These are phyloP conservation scores for Tuber borchii DNA, from an alignment of 495 filamentous ascomycete genomes.

Conservation along the genomic window DNA sequence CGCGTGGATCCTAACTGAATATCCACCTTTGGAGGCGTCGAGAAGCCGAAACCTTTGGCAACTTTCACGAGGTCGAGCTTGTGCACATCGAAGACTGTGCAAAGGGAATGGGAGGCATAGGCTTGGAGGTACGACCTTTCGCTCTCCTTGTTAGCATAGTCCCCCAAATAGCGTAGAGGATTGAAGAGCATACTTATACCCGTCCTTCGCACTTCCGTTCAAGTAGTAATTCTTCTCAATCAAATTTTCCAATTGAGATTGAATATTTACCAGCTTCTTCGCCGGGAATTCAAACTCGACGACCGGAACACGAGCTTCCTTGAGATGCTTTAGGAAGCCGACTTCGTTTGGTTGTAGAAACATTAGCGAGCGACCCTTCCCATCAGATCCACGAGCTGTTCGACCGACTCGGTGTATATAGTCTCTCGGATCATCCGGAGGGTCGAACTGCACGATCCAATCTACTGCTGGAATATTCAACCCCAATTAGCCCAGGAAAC, in stretches of 20 bases:
- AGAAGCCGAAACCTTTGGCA: slow-evolving; percentile 88
- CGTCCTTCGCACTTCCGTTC: slow-evolving; percentile 70
- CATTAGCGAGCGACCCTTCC: slow-evolving; percentile 76
- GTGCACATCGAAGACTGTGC: slow-evolving; percentile 86
- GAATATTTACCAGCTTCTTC: slow-evolving; percentile 89
- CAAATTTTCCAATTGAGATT: slow-evolving; percentile 87
- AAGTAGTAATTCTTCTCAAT: slow-evolving; percentile 94
- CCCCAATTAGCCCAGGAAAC: neutral
- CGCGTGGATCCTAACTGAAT: slow-evolving; percentile 72
- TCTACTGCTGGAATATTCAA: slow-evolving; percentile 79
- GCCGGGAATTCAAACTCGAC: slow-evolving; percentile 92
- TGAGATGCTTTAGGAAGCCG: slow-evolving; percentile 84
- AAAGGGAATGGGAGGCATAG: slow-evolving; percentile 83
- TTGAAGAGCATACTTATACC: slow-evolving; percentile 45
- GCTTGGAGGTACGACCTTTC: slow-evolving; percentile 78
- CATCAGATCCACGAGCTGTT: slow-evolving; percentile 78
- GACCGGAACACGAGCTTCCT: slow-evolving; percentile 84
- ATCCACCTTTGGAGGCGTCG: slow-evolving; percentile 82
- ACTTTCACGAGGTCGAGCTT: slow-evolving; percentile 91
- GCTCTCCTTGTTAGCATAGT: neutral
- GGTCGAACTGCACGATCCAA: slow-evolving; percentile 94
- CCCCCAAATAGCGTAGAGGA: neutral
- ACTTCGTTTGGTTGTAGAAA: slow-evolving; percentile 90
- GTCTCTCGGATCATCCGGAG: slow-evolving; percentile 81
- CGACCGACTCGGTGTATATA: slow-evolving; percentile 97